A percentile compares a stretch with the other conserved stretches of the same genome.
Evolutionary conservation across 2,329 filamentous ascomycete species (phyloP).

Genomic region (Xenoacremonium recifei): DNA sequence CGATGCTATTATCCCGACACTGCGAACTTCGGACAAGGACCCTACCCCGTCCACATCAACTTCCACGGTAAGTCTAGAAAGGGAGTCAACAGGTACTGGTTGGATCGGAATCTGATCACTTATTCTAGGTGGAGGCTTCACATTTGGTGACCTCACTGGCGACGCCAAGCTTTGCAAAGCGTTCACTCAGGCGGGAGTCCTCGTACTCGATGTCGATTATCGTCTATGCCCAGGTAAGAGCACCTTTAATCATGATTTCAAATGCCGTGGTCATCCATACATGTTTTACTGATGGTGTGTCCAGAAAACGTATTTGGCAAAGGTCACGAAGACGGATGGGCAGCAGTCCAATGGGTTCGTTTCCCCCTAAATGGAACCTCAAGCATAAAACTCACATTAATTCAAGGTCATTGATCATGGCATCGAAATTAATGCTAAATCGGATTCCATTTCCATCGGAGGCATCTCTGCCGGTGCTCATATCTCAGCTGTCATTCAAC

Average conservation of each 20-base stretch:
- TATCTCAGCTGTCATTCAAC: conserved; percentile 4
- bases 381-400: neutral
- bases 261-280: neutral
- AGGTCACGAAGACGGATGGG: conserved; percentile 10
- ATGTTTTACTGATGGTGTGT: neutral
- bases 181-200: conserved; percentile 3
- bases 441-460: conserved; percentile 10
- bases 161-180: conserved; percentile 7
- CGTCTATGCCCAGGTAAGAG: neutral
- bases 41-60: neutral
- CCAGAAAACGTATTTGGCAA: conserved; percentile 5
- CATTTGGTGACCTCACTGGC: conserved; percentile 3
- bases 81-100: no score
- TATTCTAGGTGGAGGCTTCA: conserved; percentile 7
- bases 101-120: no score
- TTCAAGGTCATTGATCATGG: neutral
- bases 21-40: conserved; percentile 1
- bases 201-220: conserved; percentile 1
- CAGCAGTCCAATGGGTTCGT: conserved; percentile 8
- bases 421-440: conserved; percentile 1
- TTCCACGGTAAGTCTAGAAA: no score
- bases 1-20: conserved; percentile 8
- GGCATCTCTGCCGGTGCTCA: conserved; percentile 10
- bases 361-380: no score
- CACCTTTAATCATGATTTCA: neutral